phyloP scores from a whole-genome alignment of 352 stramenopile genomes.

The Phytophthora syringae region DNA sequence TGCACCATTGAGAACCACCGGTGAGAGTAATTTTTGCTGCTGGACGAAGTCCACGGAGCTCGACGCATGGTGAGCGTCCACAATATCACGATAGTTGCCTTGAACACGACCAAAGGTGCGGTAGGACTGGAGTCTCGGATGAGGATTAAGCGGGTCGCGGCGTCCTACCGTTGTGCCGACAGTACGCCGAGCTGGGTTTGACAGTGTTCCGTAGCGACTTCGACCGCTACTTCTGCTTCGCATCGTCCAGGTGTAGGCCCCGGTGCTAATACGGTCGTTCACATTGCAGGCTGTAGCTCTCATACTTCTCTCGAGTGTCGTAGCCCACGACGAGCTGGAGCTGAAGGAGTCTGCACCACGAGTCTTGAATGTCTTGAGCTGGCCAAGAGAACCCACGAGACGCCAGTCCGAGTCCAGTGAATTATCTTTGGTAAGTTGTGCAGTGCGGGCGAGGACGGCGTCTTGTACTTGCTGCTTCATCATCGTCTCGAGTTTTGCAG shows the following conservation, averaged over 20 bases:
- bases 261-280: constrained; percentile 22
- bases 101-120: constrained; percentile 57
- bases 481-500: constrained; percentile 39
- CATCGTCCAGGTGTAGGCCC: constrained; percentile 7
- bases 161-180: constrained; percentile 8
- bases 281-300: constrained; percentile 16
- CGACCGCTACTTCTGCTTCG: constrained; percentile 19
- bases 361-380: constrained; percentile 53
- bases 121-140: constrained; percentile 42
- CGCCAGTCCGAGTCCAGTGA: constrained; percentile 51
- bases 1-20: constrained; percentile 44
- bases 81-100: constrained; percentile 57
- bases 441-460: constrained; percentile 40
- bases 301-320: constrained; percentile 22
- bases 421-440: constrained; percentile 22
- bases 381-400: constrained; percentile 39
- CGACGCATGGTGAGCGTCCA: constrained; percentile 43
- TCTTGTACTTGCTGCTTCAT: constrained; percentile 57
- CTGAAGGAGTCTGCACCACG: constrained; percentile 36
- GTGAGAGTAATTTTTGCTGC: constrained; percentile 55
- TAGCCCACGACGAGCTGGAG: constrained; percentile 30
- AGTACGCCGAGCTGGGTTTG: constrained; percentile 14
- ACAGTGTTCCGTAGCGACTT: constrained; percentile 9
- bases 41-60: constrained; percentile 49
- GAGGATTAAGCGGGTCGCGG: constrained; percentile 17